Conservation (phyloP, 1,139 yeast genomes). For the Taphrina sp. region DNA sequence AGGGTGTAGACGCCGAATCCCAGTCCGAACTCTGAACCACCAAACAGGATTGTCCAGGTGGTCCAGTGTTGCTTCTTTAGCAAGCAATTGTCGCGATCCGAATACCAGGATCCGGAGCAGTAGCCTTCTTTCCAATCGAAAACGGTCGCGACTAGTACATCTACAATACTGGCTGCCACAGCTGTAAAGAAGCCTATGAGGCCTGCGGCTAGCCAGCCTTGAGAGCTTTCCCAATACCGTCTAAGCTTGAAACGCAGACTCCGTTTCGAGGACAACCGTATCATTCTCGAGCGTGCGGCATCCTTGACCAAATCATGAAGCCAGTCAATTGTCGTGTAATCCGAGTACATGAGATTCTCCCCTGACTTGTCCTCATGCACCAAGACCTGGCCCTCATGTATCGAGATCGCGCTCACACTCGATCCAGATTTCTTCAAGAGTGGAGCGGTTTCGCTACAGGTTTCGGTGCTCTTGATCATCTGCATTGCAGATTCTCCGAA, state of each 20-base stretch:
- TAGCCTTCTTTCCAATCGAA: conserved; percentile 60
- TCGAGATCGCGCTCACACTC: not conserved
- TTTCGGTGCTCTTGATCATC: no score
- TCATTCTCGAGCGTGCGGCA: conserved; percentile 48
- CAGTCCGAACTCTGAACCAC: conserved; percentile 17
- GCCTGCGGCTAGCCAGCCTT: conserved; percentile 9
- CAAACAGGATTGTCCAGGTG: conserved; percentile 1
- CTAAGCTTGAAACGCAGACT: conserved; percentile 57
- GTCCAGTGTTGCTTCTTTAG: not conserved
- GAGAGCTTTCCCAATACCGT: conserved; percentile 3
- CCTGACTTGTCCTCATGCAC: conserved; percentile 15
- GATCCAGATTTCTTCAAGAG: conserved; percentile 6
- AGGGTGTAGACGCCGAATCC: conserved; percentile 4
- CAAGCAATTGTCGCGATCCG: conserved; percentile 16
- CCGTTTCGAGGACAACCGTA: conserved; percentile 43
- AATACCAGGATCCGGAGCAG: conserved; percentile 42
- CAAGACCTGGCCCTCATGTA: conserved; percentile 4
- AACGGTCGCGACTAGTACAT: conserved; percentile 52
- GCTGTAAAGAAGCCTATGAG: conserved; percentile 51
- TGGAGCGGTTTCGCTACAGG: no score
- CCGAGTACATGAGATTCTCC: conserved; percentile 51
- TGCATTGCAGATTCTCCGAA: no score
- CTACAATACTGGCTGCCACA: conserved; percentile 55
- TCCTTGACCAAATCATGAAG: conserved; percentile 54
- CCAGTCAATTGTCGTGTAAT: conserved; percentile 72